Conservation (phyloP, 768 basidiomycete genomes). For the Exidia glandulosa region DNA sequence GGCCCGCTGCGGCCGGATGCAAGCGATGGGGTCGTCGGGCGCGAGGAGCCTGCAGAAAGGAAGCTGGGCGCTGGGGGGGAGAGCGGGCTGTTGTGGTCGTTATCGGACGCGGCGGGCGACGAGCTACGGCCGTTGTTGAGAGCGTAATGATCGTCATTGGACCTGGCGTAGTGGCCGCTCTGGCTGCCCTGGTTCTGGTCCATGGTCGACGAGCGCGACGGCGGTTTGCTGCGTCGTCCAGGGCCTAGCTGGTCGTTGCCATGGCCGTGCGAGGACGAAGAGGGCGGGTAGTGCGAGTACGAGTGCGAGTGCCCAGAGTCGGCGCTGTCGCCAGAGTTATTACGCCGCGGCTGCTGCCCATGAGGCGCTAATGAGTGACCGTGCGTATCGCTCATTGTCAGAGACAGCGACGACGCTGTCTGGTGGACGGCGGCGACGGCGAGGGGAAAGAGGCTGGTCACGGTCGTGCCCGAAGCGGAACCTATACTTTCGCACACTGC, state of each 20-base stretch:
- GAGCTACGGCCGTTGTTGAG: neutral
- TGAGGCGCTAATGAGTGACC: neutral
- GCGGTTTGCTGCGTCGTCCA: neutral
- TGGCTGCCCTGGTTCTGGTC: neutral
- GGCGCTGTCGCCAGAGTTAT: neutral
- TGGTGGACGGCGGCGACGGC: no score
- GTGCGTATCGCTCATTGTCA: neutral
- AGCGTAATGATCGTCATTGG: neutral
- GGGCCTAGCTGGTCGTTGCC: neutral
- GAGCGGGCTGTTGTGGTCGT: neutral
- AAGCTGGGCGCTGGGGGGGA: neutral
- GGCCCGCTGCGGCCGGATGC: slow-evolving; percentile 2
- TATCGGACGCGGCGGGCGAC: neutral
- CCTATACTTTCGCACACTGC: no score
- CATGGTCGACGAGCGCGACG: neutral
- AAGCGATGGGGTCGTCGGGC: neutral
- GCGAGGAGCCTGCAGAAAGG: neutral
- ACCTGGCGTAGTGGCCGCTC: neutral
- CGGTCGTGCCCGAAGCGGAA: no score
- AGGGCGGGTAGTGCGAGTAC: neutral
- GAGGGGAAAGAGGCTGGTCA: no score
- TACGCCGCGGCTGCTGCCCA: neutral
- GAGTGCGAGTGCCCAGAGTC: neutral
- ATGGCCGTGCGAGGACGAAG: neutral
- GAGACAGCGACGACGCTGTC: no score